Evolutionary conservation across 805 yeast genomes (phyloP).

Genomic region (Huiozyma sinensis): DNA sequence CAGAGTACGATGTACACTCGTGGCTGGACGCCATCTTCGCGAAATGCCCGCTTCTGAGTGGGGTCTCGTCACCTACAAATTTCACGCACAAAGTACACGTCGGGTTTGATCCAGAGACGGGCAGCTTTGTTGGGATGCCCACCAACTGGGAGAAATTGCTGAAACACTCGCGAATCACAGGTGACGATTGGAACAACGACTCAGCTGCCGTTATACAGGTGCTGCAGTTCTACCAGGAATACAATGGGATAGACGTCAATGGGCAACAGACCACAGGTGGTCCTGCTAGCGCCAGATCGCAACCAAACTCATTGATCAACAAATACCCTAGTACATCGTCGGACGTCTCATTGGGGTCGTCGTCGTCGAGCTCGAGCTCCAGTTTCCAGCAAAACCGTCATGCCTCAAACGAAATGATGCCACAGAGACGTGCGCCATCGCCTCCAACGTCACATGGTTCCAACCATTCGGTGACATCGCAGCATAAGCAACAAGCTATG

Average conservation of each 20-base stretch:
- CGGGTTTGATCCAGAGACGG: constrained; percentile 74
- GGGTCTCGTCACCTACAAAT: constrained; percentile 86
- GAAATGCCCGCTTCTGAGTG: constrained; percentile 51
- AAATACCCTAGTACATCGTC: not conserved
- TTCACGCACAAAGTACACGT: constrained; percentile 91
- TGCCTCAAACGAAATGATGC: constrained; percentile 8
- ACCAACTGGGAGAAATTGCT: constrained; percentile 84
- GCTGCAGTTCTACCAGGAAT: constrained; percentile 61
- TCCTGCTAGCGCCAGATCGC: no score
- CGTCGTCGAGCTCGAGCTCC: not conserved
- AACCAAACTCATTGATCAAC: constrained; percentile 6
- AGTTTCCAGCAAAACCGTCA: not conserved
- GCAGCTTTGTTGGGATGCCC: constrained; percentile 88
- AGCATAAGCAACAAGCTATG: constrained; percentile 1
- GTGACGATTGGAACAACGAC: constrained; percentile 83
- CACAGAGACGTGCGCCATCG: constrained; percentile 22
- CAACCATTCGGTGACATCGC: constrained; percentile 2
- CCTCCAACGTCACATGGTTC: constrained; percentile 16
- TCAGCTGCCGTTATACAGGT: constrained; percentile 94
- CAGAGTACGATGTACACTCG: constrained; percentile 68
- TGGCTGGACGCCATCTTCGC: constrained; percentile 87
- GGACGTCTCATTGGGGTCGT: not conserved
- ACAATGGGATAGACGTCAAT: constrained; percentile 19
- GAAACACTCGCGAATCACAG: constrained; percentile 79
- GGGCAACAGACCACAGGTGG: not conserved